Conservation (phyloP, 2,329 filamentous ascomycete genomes). For the Fusarium nematophilum region DNA sequence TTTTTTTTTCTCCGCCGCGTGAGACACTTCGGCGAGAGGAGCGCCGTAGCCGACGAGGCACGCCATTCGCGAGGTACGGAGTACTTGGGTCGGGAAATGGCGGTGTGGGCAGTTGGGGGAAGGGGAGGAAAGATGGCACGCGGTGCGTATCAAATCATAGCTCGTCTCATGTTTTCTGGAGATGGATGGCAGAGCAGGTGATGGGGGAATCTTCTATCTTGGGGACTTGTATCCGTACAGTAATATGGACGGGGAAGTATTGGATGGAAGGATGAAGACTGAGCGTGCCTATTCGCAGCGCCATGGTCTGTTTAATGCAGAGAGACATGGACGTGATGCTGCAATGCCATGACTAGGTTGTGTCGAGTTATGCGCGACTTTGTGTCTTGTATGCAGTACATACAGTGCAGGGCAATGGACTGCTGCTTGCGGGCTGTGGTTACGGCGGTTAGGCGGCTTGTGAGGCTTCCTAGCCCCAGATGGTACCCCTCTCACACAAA, state of each 20-base stretch:
- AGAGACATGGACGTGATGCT: constrained; percentile 20
- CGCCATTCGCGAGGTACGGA: constrained; percentile 24
- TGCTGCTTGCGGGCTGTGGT: no score
- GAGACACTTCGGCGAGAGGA: constrained; percentile 34
- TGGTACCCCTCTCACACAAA: no score
- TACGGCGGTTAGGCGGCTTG: no score
- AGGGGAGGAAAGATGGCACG: constrained; percentile 26
- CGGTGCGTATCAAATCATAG: constrained; percentile 31
- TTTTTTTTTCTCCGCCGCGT: constrained; percentile 39
- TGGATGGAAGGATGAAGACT: no score
- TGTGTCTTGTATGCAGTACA: no score
- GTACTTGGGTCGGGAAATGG: constrained; percentile 38
- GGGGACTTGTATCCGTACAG: no score
- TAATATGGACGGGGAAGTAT: no score
- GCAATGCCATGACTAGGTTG: constrained; percentile 28
- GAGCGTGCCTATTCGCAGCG: no score
- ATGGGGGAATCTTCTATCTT: constrained; percentile 4
- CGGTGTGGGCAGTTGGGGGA: no score
- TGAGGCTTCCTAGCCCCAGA: no score
- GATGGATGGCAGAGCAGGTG: constrained; percentile 13
- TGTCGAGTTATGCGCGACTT: constrained; percentile 23
- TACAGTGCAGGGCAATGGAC: no score
- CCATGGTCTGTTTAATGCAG: constrained; percentile 10
- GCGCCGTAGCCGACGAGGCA: constrained; percentile 37
- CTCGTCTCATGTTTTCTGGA: constrained; percentile 35